Evolutionary conservation across 2,329 filamentous ascomycete genomes (phyloP), one percentile per base, ranked within the genome.

Genomic region (Pseudogymnoascus pannorum): DNA sequence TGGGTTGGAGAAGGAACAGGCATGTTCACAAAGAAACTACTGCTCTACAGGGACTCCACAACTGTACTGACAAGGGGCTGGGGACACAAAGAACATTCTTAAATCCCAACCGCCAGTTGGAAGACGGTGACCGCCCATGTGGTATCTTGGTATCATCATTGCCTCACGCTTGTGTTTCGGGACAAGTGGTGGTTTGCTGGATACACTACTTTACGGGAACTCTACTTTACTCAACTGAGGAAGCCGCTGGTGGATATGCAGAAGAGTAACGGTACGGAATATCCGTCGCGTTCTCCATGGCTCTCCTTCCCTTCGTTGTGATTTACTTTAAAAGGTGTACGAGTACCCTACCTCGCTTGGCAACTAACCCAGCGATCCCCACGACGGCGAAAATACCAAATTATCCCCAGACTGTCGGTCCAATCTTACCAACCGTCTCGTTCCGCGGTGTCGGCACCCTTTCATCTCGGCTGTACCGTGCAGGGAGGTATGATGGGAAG

Each of bases 1-100:
- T 26, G 14, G 22, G 42, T 26, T 48, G 16, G 42, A 22, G 16
- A 26, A 48, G 8, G 22, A 14, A 48, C 42, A 48, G 42, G 22
- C 42, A 48, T 48, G 1, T 8, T 26, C 42, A 26, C 42, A 48
- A 48, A 48, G 22, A 48, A 48, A 48, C 42, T 48, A 48, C 22
- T 16, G 6, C 42, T 24, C 14, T 48, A 48, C 4, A 16, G 42
- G 12, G 42, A 48, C 42, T 48, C 42, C 42, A 48, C 42, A 48
- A 2, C 22, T 48, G 42, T 48, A 48, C 42, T 48, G 42, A 48
- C 42, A 48, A 48, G 42, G 42, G 42, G 14, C 7, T 14, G 14
- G 26, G 42, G 42, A 48, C 42, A 26, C 42, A 22, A 48, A 48
- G 42, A 48, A 48, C 42, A 48, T 48, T 48, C 42, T 48, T 48